phyloP scores from a whole-genome alignment of 768 basidiomycete genomes.

The Leccinum fibrillosum region DNA sequence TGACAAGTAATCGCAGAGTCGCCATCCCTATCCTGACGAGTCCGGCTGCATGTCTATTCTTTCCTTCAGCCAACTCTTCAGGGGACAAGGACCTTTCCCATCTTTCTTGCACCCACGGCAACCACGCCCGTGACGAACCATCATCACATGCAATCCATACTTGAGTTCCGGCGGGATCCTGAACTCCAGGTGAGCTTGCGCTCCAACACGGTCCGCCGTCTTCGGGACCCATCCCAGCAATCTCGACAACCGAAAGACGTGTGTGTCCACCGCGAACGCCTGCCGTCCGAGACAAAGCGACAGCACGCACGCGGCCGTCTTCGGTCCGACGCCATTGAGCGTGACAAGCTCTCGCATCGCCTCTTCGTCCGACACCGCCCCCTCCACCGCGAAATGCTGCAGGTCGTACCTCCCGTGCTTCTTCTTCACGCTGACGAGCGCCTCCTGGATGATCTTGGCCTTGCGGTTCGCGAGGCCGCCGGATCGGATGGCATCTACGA shows the following conservation, averaged over 20 bases:
- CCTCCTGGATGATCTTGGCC: slow-evolving; percentile 46
- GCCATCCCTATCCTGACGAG: slow-evolving; percentile 5
- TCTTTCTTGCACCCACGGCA: slow-evolving; percentile 53
- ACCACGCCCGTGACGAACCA: slow-evolving; percentile 53
- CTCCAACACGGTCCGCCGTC: slow-evolving; percentile 45
- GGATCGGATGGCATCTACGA: slow-evolving; percentile 48
- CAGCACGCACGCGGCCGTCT: slow-evolving; percentile 62
- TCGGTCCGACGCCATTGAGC: slow-evolving; percentile 58
- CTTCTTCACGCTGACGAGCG: slow-evolving; percentile 41
- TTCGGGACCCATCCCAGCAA: slow-evolving; percentile 41
- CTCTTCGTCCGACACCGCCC: slow-evolving; percentile 39
- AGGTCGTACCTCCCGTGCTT: slow-evolving; percentile 54
- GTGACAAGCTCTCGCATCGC: slow-evolving; percentile 57
- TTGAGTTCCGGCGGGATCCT: slow-evolving; percentile 52
- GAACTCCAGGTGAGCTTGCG: slow-evolving; percentile 60
- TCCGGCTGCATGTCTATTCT: slow-evolving; percentile 16
- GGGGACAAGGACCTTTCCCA: slow-evolving; percentile 30
- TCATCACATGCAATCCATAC: slow-evolving; percentile 55
- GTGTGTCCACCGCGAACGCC: slow-evolving; percentile 64
- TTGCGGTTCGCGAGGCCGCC: slow-evolving; percentile 65
- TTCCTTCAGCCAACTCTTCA: slow-evolving; percentile 37
- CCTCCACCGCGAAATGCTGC: slow-evolving; percentile 44
- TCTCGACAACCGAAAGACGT: slow-evolving; percentile 53
- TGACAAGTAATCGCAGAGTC: slow-evolving; percentile 17
- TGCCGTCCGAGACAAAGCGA: slow-evolving; percentile 59